Conservation (phyloP, 495 filamentous ascomycete species). For the Aspergillus cavernicola region DNA sequence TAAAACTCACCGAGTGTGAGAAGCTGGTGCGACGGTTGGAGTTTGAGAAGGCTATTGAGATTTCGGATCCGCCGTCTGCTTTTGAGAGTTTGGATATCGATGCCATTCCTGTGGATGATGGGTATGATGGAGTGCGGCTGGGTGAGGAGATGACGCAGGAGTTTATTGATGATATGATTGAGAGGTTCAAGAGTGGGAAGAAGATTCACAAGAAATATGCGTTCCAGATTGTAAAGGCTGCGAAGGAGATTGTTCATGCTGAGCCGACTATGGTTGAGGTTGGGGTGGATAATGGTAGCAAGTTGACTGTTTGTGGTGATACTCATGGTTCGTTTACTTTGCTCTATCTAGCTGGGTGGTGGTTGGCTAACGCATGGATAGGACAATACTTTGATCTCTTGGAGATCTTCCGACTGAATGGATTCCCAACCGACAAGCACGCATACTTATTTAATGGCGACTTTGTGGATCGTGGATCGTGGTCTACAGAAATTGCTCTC, state of each 20-base stretch:
- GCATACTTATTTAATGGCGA: constrained; percentile 98
- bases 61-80: constrained; percentile 85
- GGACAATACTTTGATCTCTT: constrained; percentile 98
- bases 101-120: constrained; percentile 71
- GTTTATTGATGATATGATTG: constrained; percentile 95
- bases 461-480: constrained; percentile 95
- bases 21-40: constrained; percentile 86
- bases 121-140: constrained; percentile 80
- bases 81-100: constrained; percentile 88
- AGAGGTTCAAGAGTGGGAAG: constrained; percentile 94
- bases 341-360: not conserved
- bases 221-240: constrained; percentile 89
- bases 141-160: constrained; percentile 87
- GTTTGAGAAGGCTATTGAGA: constrained; percentile 92
- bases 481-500: constrained; percentile 94
- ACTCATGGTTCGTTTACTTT: constrained; percentile 71
- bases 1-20: constrained; percentile 87
- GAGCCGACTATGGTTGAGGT: constrained; percentile 98
- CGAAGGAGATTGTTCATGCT: constrained; percentile 81
- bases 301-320: constrained; percentile 93
- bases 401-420: constrained; percentile 92
- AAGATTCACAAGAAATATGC: constrained; percentile 94
- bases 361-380: constrained; percentile 28
- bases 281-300: constrained; percentile 68
- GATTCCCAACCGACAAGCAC: constrained; percentile 76